Base-by-base conservation (phyloP, 2,329 filamentous ascomycete genomes). In the Pseudogymnoascus sp. region DNA sequence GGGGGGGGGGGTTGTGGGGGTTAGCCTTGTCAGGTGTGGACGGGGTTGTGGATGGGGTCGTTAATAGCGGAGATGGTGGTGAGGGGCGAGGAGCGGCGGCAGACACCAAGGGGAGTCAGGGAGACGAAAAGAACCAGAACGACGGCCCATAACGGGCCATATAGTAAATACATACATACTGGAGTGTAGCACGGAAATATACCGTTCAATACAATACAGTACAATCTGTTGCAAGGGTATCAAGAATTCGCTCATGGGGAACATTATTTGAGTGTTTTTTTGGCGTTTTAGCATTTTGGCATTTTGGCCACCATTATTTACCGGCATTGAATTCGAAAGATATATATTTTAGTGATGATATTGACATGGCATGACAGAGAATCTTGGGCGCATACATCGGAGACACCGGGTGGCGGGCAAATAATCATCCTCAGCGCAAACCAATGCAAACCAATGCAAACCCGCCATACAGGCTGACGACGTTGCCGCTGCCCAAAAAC, bases 1-100 rank as follows among this genome's bases (percentile, higher is more conserved):
- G 17, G 3, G 38, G 17, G 17, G 19, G 19, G 17, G 38, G 40
- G 40, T 21, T 47, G 42, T 47, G 44, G 44, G 44, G 44, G 44
- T 50, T 50, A 50, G 44, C 44, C 44, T 50, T 50, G 44, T 50
- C 44, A 50, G 44, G 44, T 28, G 44, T 50, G 44, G 44, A 50
- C 13, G 9, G 44, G 40, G 40, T 44, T 7, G 3, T 28, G 4
- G 7, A 28, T 28, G 7, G n/a, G 31, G 9, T 33, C 44, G 21
- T 50, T 26, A 26, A 26, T 50, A 50, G 21, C 44, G 44, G 44
- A 50, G 44, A 50, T 26, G 21, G 44, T n/a, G 40, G 19, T 44
- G 40, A 50, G 44, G 44, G 42, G 42, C 44, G n/a, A n/a, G n/a
- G n/a, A n/a, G n/a, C 38, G 40, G 40, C 44, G 44, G 44, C 44